Evolutionary conservation across 208 protist genomes (phyloP).

Genomic region (Tritrichomonas musculus): DNA sequence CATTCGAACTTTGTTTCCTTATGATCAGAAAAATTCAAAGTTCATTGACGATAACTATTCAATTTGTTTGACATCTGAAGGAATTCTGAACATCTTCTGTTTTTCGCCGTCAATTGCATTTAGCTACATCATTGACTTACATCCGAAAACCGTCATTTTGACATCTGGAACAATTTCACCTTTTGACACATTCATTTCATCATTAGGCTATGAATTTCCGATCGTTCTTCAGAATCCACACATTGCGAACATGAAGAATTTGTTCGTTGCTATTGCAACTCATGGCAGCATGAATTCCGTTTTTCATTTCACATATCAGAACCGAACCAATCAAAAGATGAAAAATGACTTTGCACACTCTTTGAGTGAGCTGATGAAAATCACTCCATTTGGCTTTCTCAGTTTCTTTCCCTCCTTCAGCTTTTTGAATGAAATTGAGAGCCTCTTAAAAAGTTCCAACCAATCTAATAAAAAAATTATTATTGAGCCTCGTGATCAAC

Average conservation of each 20-base stretch:
- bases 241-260: neutral
- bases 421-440: neutral
- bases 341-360: neutral
- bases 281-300: neutral
- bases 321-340: neutral
- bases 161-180: constrained; percentile 34
- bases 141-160: neutral
- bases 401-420: constrained; percentile 1
- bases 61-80: neutral
- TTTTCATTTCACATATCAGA: neutral
- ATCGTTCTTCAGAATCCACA: constrained; percentile 17
- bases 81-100: neutral
- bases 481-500: neutral
- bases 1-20: neutral
- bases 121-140: neutral
- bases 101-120: neutral
- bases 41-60: neutral
- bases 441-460: neutral
- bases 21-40: neutral
- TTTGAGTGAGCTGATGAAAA: neutral
- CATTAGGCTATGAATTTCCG: constrained; percentile 17
- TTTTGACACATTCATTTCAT: neutral
- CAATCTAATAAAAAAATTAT: neutral
- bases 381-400: neutral
- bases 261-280: neutral